A percentile compares a stretch with the other conserved stretches of the same genome.
These are phyloP conservation scores for Elsinoe arachidis DNA, from an alignment of 2,329 filamentous ascomycete species.

Conservation along the genomic window DNA sequence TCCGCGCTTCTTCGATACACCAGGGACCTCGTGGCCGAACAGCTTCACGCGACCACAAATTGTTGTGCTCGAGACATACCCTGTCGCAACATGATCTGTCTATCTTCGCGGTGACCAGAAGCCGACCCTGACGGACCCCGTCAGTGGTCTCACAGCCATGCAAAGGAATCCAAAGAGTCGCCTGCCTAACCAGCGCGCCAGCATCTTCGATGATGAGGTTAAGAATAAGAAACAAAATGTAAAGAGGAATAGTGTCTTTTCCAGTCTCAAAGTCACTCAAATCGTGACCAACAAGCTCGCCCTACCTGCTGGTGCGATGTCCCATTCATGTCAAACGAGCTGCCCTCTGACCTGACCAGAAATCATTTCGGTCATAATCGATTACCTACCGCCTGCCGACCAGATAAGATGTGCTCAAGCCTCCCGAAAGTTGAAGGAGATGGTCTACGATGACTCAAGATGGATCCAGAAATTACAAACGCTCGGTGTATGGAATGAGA, in stretches of 20 bases:
- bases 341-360: slow-evolving; percentile 44
- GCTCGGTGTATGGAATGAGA: slow-evolving; percentile 90
- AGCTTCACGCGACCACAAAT: too few species aligned
- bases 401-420: slow-evolving; percentile 77
- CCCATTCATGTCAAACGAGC: slow-evolving; percentile 7
- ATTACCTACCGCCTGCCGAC: slow-evolving; percentile 78
- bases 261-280: slow-evolving; percentile 68
- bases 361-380: slow-evolving; percentile 78
- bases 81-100: too few species aligned
- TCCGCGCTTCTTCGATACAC: too few species aligned
- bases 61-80: not conserved
- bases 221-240: slow-evolving; percentile 14
- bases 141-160: not conserved
- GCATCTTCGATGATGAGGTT: slow-evolving; percentile 10
- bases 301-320: slow-evolving; percentile 63
- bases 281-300: slow-evolving; percentile 70
- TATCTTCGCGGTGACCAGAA: too few species aligned
- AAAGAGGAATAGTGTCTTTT: slow-evolving; percentile 49
- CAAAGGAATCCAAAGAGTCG: slow-evolving; percentile 15
- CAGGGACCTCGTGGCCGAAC: too few species aligned
- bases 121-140: too few species aligned
- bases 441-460: slow-evolving; percentile 96
- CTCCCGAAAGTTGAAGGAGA: slow-evolving; percentile 82
- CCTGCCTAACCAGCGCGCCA: slow-evolving; percentile 16
- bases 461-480: slow-evolving; percentile 81